Base-by-base conservation (phyloP, 768 basidiomycete genomes). In the Lyophyllum semitale region DNA sequence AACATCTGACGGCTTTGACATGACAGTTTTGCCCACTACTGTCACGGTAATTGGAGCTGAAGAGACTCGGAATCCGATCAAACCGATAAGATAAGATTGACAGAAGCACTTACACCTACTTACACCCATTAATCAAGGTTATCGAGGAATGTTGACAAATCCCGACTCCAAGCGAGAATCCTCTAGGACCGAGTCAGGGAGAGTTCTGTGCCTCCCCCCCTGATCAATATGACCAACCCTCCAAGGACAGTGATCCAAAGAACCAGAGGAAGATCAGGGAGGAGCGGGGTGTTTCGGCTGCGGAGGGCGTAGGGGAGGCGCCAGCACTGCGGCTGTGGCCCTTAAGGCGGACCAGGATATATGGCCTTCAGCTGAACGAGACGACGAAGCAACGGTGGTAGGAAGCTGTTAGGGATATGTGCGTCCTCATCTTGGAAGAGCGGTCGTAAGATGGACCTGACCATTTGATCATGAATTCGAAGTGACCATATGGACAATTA, bases 281-380 rank as follows among this genome's bases (percentile, higher is more conserved):
- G 54, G 76, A 81, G 53, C 77, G 79, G 51, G 89, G 89, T 48
- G 77, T 81, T 25, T 77, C 81, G 27, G 72, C 73, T 4, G 65
- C 77, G 6, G 83, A 84, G 62, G 81, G 80, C 17, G 79, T 84
- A 3, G 86, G 84, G 18, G 89, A 89, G 68, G 74, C 78, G 3
- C 85, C 41, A 93, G 86, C 65, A 97, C 95, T 2, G 87, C 93
- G 11, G 79, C 74, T 41, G 91, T 84, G 2, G 95, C 95, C 7
- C 65, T 91, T 53, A 96, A 96, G 73, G 92, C 93, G 25, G 97
- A 98, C 67, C 27, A 86, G 87, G 66, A 95, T 98, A 49, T 98
- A 98, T 71, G 97, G 97, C 1, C 98, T 99, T 81, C 93, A 95
- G 72, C 77, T 98, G 32, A 84, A 98, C 65, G 97, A 98, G 76